Evolutionary conservation across 768 basidiomycete species (phyloP), one percentile per base, ranked within the genome.

Genomic region (Gloeopeniophorella convolvens): DNA sequence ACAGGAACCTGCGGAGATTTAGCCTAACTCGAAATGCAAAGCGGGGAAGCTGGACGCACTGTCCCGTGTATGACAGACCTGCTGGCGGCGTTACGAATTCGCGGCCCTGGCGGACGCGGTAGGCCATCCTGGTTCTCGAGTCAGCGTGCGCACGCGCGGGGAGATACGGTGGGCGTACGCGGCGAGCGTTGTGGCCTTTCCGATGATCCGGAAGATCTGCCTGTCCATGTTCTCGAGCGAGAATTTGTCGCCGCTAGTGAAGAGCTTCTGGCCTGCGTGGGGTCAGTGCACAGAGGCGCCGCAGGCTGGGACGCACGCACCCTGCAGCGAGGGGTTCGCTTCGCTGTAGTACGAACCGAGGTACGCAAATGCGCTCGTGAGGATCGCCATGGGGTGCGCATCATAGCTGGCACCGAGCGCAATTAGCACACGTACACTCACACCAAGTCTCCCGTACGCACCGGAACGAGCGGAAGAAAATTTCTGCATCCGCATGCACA

Each of bases 351-450:
- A 89, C 5, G 87, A 89, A 4, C 91, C 90, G 18, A 95, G 68
- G 60, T 93, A 92, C 6, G 91, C 80, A 59, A 94, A 87, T 4
- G 87, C 87, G 58, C 85, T 88, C 4, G 85, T 89, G 37, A 92
- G 73, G 56, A 93, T 92, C 16, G 87, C 81, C 90, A 92, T 93
- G 0, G 91, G 91, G 60, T 94, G 91, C 1, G 91, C 86, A 54
- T 94, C 91, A 62, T 91, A 90, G 42, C 89, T 88, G 49, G 26
- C 20, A 33, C 5, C 35, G 2, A 35, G 18, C 27, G 40, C 30
- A 30, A 23, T 31, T 32, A 23, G 33, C 24, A 27, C 18, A 31
- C 11, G 26, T 16, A 40, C 16, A 27, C 35, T 46, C 23, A 39
- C 20, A 23, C 34, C 15, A 18, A 32, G 31, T 10, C 18, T 28